Evolutionary conservation across 1,139 yeast genomes (phyloP).

Genomic region (Zygosaccharomyces sapae): DNA sequence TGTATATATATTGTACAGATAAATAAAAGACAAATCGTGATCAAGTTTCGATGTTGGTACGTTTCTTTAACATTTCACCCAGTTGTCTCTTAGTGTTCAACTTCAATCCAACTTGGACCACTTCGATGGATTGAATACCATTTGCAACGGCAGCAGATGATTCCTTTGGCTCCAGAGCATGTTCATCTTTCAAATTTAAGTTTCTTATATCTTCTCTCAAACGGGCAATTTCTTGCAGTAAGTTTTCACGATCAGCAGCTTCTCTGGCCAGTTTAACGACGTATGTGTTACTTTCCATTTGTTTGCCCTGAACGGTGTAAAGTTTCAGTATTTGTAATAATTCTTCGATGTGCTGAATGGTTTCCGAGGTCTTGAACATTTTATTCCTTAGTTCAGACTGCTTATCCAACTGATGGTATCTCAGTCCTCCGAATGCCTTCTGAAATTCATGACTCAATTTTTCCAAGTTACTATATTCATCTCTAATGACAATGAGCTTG

Average conservation of each 20-base stretch:
- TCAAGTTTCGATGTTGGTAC: conserved; percentile 16
- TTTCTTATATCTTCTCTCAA: conserved; percentile 20
- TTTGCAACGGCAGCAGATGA: not conserved
- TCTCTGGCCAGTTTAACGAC: conserved; percentile 17
- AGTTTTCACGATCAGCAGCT: conserved; percentile 14
- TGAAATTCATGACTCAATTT: conserved; percentile 12
- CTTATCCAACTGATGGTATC: conserved; percentile 23
- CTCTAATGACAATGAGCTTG: conserved; percentile 13
- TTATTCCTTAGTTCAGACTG: conserved; percentile 22
- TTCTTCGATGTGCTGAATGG: conserved; percentile 16
- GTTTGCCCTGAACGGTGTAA: conserved; percentile 16
- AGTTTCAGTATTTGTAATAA: conserved; percentile 24
- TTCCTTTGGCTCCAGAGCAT: not conserved
- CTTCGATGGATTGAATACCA: conserved; percentile 19
- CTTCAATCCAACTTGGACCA: conserved; percentile 29
- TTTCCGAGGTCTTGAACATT: conserved; percentile 18
- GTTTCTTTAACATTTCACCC: conserved; percentile 27
- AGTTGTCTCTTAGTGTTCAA: conserved; percentile 28
- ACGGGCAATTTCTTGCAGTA: conserved; percentile 20
- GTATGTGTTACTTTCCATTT: conserved; percentile 17
- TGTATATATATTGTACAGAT: not conserved
- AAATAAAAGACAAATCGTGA: conserved; percentile 7
- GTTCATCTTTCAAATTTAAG: conserved; percentile 8
- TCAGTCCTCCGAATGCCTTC: conserved; percentile 17
- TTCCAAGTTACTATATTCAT: conserved; percentile 16